Base-by-base conservation (phyloP, 768 basidiomycete species). In the Amanita subjunquillea region DNA sequence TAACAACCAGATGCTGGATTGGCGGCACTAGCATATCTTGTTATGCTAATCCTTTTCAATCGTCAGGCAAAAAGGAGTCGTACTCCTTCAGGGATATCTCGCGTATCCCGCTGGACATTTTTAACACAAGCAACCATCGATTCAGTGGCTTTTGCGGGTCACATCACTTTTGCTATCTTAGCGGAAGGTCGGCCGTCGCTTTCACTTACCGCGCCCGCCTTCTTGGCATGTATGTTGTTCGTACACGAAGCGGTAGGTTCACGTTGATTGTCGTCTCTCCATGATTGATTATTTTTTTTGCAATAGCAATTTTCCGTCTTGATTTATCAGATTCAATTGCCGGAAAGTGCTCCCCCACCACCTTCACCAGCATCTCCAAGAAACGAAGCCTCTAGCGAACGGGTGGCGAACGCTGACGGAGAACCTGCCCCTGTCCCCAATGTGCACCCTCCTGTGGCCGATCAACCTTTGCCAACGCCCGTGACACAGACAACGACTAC, bases 81-180 rank as follows among this genome's bases (percentile, higher is more conserved):
- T 17, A 91, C 86, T 4, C 89, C 91, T 1, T 82, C 87, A 1
- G 82, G 83, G 4, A 73, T 94, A 13, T 79, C 85, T 4, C 80
- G 87, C 13, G 74, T 93, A 7, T 94, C 91, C 2, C 72, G 86
- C 6, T 92, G 88, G 85, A 80, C 84, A 1, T 91, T 94, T 63
- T 72, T 91, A 20, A 69, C 82, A 5, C 90, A 93, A 65, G 78
- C 85, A 4, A 77, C 83, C 1, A 77, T 89, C 17, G 92, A 96
- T 61, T 79, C 87, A 0, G 82, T 91, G 40, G 82, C 87, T 0
- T 94, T 95, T 63, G 87, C 88, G 17, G 87, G 86, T 0, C 90
- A 94, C 59, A 82, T 93, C 50, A 93, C 91, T 0, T 85, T 95
- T 54, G 90, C 88, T 3, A 85, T 94, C 52, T 69, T 93, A 36